Evolutionary conservation across 2,329 filamentous ascomycete genomes (phyloP), one percentile per base, ranked within the genome.

Genomic region (Lojkania enalia): DNA sequence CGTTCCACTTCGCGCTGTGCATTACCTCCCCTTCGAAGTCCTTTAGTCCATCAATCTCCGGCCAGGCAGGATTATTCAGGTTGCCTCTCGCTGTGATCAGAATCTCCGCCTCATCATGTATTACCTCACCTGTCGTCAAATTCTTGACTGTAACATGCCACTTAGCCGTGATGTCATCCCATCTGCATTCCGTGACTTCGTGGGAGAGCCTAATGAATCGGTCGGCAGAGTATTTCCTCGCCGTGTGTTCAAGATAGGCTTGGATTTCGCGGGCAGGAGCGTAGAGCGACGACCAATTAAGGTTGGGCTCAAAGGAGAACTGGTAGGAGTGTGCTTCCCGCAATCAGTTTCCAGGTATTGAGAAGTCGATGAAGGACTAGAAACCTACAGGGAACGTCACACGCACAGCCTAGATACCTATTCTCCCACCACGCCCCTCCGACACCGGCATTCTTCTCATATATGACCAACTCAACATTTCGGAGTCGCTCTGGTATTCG

Each of bases 381-480:
- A 32, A 23, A 37, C 55, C 43, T 44, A 60, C 59, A 65, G 11
- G 71, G 71, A 18, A 74, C 55, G 42, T 74, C 70, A 42, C 73
- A 74, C 12, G 72, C 72, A 29, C 71, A 73, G 3, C 72, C 72
- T 2, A 71, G 64, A 44, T 74, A 74, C 46, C 54, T 58, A 20
- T 64, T 72, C 51, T 72, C 71, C 20, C 61, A 73, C 71, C 71
- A 70, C 1, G 64, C 65, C 2, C 66, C 64, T 12, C 71, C 70
- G 14, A 73, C 59, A 2, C 70, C 70, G 5, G 55, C 64, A 49
- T 74, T 74, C 63, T 74, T 74, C 48, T 74, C 72, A 35, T 74
- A 74, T 5, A 73, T 71, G 12, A 66, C 61, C 12, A 74, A 50
- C 2, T 71, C 67, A 12, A 69, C 67, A 47, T 74, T 74, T 36